Conservation (phyloP, 1,284 basidiomycete species). For the Crepidotus sp. region DNA sequence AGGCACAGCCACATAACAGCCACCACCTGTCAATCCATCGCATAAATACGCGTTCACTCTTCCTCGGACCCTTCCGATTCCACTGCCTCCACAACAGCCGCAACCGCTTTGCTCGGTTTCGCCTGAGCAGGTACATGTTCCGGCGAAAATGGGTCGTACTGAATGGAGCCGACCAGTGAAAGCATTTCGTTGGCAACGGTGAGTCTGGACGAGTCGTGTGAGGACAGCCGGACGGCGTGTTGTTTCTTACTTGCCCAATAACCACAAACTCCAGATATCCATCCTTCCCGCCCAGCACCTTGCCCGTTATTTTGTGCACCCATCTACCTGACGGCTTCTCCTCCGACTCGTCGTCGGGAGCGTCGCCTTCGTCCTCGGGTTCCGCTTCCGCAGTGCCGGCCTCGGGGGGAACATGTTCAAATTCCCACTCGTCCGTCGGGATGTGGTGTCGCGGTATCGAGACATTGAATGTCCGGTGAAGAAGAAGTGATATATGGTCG, state of each 20-base stretch:
- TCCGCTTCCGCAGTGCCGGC: constrained; percentile 51
- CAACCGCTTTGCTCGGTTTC: constrained; percentile 4
- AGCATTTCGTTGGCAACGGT: constrained; percentile 95
- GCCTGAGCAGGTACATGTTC: constrained; percentile 38
- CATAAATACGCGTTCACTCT: constrained; percentile 6
- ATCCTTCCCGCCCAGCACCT: constrained; percentile 62
- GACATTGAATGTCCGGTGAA: constrained; percentile 94
- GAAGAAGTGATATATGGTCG: constrained; percentile 87
- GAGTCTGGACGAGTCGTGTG: constrained; percentile 27
- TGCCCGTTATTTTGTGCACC: constrained; percentile 67
- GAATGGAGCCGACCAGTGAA: constrained; percentile 85
- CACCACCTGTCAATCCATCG: too few species aligned
- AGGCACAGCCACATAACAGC: too few species aligned
- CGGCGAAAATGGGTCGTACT: constrained; percentile 76
- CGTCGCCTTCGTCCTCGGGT: constrained; percentile 27
- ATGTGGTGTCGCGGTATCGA: constrained; percentile 94
- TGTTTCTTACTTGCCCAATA: constrained; percentile 60
- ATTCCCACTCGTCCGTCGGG: constrained; percentile 73
- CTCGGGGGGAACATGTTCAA: constrained; percentile 74
- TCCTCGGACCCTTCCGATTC: constrained; percentile 24
- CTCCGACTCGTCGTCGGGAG: constrained; percentile 22
- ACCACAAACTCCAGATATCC: constrained; percentile 82
- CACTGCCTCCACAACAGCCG: constrained; percentile 17
- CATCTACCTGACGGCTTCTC: constrained; percentile 43
- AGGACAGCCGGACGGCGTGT: constrained; percentile 6